Evolutionary conservation across 176 grass and related monocot genomes (phyloP), one percentile per base, ranked within the genome.

Genomic region (Pharus latifolius): DNA sequence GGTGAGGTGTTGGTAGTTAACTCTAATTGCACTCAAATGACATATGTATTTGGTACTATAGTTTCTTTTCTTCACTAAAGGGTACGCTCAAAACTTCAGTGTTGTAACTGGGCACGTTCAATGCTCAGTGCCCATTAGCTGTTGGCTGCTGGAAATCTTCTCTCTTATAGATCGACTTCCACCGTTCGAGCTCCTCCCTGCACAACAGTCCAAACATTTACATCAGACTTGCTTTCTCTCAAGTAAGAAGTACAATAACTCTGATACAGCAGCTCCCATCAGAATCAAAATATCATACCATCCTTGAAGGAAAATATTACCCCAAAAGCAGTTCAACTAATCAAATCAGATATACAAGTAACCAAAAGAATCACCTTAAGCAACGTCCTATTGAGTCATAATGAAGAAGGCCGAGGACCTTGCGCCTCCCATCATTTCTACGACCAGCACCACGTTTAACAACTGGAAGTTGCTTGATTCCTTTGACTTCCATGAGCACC

Each of bases 401-500:
- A 86, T 91, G 85, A 77, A 98, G 95, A 85, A 98, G 84, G 19
- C 87, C 95, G 3, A 98, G 50, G 45, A 93, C 59, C 58, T 81
- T 86, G 12, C 95, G 95, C 44, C 86, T 93, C 44, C 90, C 76
- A 55, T 90, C 87, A 61, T 72, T 93, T 53, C 78, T 78, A 49
- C 78, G 81, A 56, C 70, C 74, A 58, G 82, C 73, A 54, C 84
- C 78, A 65, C 95, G 81, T 83, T 91, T 98, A 54, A 98, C 90
- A 12, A 98, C 95, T 17, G 95, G 95, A 82, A 98, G 84, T 67
- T 98, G 95, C 50, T 93, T 98, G 55, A 98, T 91, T 52, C 87
- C 89, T 85, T 98, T 98, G 25, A 91, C 95, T 55, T 98, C 95
- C 90, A 98, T 98, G 52, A 98, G 88, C 40, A 88, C 81, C 74